A percentile compares a stretch with the other conserved stretches of the same genome.
phyloP scores from a whole-genome alignment of 345 rosid genomes.

The Sonneratia caseolaris region DNA sequence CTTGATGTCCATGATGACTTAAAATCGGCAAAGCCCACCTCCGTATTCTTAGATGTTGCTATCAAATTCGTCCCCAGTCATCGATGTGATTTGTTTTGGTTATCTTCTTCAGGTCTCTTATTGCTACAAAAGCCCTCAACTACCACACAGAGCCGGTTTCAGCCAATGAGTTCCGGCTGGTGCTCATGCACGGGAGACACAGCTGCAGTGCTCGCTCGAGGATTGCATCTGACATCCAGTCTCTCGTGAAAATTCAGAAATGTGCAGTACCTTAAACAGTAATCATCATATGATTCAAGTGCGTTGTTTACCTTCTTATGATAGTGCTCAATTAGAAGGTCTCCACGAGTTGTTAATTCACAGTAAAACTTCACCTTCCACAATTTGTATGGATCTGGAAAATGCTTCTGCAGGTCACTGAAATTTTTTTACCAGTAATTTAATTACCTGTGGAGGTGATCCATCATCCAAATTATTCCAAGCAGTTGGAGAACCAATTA shows the following conservation, averaged over 20 bases:
- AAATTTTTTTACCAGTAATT: too few relatives aligned
- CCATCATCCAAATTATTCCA: too few relatives aligned
- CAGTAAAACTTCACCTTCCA: too few relatives aligned
- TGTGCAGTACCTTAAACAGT: neutral
- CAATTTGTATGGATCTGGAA: too few relatives aligned
- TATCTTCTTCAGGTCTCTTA: neutral
- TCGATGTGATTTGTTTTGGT: neutral
- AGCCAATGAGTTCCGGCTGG: neutral
- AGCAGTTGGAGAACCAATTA: too few relatives aligned
- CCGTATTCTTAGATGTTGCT: neutral
- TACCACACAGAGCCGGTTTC: too few relatives aligned
- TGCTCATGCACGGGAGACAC: neutral
- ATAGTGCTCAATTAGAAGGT: neutral
- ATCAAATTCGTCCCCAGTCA: neutral
- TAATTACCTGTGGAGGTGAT: too few relatives aligned
- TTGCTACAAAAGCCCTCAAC: neutral
- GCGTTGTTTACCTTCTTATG: neutral
- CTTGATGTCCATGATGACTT: neutral
- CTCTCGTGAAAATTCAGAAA: neutral
- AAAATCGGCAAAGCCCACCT: neutral
- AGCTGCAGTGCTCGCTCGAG: neutral
- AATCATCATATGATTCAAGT: neutral
- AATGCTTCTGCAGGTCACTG: too few relatives aligned
- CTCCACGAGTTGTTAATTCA: neutral
- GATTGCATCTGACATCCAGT: neutral